These are phyloP conservation scores for Coelastrella sp. DNA, from an alignment of 139 green algal genomes.

Conservation along the genomic window DNA sequence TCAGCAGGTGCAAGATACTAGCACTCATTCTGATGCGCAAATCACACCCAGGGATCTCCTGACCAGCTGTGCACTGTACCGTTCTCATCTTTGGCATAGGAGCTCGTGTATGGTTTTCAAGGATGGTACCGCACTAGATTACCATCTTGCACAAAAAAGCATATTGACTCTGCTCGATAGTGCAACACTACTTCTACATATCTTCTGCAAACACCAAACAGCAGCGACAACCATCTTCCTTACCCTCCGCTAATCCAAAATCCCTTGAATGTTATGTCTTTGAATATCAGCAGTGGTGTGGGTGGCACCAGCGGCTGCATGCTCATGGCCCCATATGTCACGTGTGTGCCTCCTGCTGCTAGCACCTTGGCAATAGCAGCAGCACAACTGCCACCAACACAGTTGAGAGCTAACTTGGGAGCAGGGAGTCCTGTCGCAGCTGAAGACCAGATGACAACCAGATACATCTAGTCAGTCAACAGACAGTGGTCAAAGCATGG, in stretches of 20 bases:
- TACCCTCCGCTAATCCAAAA: conserved; percentile 87
- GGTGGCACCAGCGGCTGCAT: conserved; percentile 82
- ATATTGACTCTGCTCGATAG: background rate
- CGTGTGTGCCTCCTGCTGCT: conserved; percentile 64
- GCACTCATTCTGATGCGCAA: no score
- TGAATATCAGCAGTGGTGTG: conserved; percentile 90
- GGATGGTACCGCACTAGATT: no score
- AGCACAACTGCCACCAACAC: conserved; percentile 74
- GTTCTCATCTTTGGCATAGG: no score
- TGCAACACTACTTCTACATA: background rate
- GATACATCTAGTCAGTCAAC: background rate
- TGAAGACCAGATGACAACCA: conserved; percentile 3
- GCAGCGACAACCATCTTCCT: background rate
- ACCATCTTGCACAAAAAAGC: background rate
- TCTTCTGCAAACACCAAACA: background rate
- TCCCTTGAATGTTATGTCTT: conserved; percentile 79
- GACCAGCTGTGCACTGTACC: no score
- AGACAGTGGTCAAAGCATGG: no score
- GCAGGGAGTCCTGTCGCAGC: conserved; percentile 55
- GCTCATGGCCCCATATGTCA: conserved; percentile 93
- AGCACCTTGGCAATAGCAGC: conserved; percentile 74
- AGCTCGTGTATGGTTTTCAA: no score
- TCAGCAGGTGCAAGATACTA: no score
- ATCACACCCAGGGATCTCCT: no score
- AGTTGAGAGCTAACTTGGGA: conserved; percentile 82